Evolutionary conservation across 768 basidiomycete species (phyloP), one percentile per base, ranked within the genome.

Genomic region (Lentinula aciculospora): DNA sequence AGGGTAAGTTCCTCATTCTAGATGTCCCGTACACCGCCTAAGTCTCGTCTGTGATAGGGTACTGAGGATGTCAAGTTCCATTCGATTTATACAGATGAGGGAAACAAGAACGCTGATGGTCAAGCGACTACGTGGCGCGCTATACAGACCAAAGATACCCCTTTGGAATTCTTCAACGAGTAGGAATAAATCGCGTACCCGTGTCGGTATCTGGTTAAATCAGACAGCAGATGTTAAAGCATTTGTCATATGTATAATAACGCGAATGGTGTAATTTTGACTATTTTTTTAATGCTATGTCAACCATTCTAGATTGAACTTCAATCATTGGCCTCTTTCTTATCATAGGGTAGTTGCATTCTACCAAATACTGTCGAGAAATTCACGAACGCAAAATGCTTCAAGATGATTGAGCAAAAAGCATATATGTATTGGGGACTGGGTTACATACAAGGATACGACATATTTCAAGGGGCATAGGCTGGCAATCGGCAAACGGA

Each of bases 131-230:
- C 75, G 51, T 90, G 81, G 79, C 74, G 79, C 56, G 89, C 88
- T 9, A 79, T 91, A 61, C 88, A 90, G 61, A 77, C 76, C 2
- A 61, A 65, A 32, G 77, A 80, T 57, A 80, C 75, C 17, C 83
- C 84, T 2, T 72, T 92, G 56, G 80, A 84, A 60, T 86, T 86
- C 71, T 88, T 88, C 76, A 81, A 86, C 65, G 85, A 87, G 73
- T 88, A 69, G 75, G 29, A 27, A n/a, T n/a, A n/a, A 19, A 31
- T 23, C 2, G 17, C 23, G 23, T 21, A 46, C 23, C 23, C 8
- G 19, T 45, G 13, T 9, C n/a, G n/a, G n/a, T n/a, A n/a, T n/a
- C n/a, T n/a, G n/a, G n/a, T n/a, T n/a, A n/a, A n/a, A n/a, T n/a
- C 17, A n/a, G 13, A 39, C 13, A 39, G 13, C 12, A 17, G 17